Evolutionary conservation across 257 asterid species (phyloP).

Genomic region (Scutellaria galericulata): DNA sequence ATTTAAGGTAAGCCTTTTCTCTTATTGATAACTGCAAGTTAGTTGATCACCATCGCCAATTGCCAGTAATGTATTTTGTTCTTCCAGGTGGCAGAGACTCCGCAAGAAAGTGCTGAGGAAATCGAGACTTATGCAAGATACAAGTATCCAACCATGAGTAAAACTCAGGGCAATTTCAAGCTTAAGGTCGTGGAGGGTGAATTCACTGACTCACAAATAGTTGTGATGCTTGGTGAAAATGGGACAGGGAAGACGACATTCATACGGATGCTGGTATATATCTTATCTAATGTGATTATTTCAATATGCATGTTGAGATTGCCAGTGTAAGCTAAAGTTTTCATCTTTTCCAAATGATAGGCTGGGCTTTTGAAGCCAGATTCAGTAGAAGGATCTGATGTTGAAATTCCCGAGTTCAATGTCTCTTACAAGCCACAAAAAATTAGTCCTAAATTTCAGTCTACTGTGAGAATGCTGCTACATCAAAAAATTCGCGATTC

Average conservation of each 20-base stretch:
- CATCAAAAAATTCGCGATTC: constrained; percentile 88
- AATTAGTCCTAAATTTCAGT: constrained; percentile 81
- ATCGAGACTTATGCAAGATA: constrained; percentile 88
- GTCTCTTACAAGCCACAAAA: constrained; percentile 99
- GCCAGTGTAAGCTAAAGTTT: constrained; percentile 18
- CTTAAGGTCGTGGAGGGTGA: constrained; percentile 96
- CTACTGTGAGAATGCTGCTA: constrained; percentile 73
- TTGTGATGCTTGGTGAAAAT: constrained; percentile 99
- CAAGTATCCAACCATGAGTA: constrained; percentile 85
- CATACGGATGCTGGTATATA: constrained; percentile 88
- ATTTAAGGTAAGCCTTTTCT: constrained; percentile 62
- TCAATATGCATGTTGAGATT: constrained; percentile 1
- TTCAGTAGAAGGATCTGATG: constrained; percentile 67
- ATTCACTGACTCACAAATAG: constrained; percentile 97
- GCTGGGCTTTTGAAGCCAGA: constrained; percentile 98
- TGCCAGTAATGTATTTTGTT: constrained; percentile 21
- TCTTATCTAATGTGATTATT: constrained; percentile 1
- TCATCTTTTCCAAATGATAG: constrained; percentile 43
- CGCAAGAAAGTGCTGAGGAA: constrained; percentile 93
- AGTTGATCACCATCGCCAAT: constrained; percentile 5
- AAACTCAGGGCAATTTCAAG: constrained; percentile 93
- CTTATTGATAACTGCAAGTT: constrained; percentile 4
- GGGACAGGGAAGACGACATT: constrained; percentile 99
- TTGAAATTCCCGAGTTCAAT: constrained; percentile 91
- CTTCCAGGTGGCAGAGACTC: constrained; percentile 89